Conservation (phyloP, 306 rosid genomes). For the Styphnolobium japonicum region DNA sequence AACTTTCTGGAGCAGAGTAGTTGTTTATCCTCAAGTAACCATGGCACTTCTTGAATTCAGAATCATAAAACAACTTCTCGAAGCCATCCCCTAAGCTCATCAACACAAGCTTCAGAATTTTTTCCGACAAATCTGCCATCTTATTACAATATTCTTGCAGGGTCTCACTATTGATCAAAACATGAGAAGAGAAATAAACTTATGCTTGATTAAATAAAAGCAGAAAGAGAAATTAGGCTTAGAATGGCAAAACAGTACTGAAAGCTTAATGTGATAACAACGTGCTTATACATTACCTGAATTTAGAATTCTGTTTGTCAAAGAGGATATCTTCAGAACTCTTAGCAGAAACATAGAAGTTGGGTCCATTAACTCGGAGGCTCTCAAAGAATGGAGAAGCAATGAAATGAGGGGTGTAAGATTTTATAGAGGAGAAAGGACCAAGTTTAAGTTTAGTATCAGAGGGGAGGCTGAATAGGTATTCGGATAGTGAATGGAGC, state of each 20-base stretch:
- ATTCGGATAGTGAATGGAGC: slow-evolving; percentile 49
- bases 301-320: slow-evolving; percentile 45
- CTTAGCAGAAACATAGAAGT: slow-evolving; percentile 75
- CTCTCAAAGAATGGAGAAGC: slow-evolving; percentile 99
- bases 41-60: slow-evolving; percentile 72
- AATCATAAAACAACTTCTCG: slow-evolving; percentile 45
- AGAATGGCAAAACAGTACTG: background rate
- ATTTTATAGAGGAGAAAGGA: slow-evolving; percentile 71
- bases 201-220: background rate
- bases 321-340: slow-evolving; percentile 59
- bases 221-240: background rate
- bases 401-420: slow-evolving; percentile 90
- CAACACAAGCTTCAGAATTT: slow-evolving; percentile 50
- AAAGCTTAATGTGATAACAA: background rate
- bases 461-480: slow-evolving; percentile 68
- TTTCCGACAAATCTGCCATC: slow-evolving; percentile 73
- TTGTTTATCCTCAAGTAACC: slow-evolving; percentile 90
- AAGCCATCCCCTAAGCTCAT: slow-evolving; percentile 68
- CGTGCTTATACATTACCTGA: slow-evolving; percentile 53
- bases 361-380: slow-evolving; percentile 78
- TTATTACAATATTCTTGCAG: slow-evolving; percentile 82
- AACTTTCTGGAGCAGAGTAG: slow-evolving; percentile 55
- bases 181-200: background rate
- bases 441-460: slow-evolving; percentile 85
- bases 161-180: slow-evolving; percentile 55